Conservation (phyloP, 2,329 filamentous ascomycete species). For the Colletotrichum caudatum region DNA sequence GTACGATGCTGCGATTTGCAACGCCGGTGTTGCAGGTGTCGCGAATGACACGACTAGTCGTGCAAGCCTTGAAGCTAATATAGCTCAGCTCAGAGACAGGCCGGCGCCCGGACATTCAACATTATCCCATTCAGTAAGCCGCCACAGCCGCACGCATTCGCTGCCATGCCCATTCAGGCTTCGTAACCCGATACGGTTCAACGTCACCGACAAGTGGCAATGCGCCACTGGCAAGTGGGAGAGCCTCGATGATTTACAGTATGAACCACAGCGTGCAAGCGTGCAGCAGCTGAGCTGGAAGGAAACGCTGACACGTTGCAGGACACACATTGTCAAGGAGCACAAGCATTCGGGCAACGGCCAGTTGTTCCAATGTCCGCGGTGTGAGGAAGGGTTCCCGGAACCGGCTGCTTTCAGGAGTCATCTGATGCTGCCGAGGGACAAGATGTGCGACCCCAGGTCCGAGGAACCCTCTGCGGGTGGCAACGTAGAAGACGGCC, state of each 20-base stretch:
- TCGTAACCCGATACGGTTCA: constrained; percentile 59
- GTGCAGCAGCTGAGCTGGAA: not conserved
- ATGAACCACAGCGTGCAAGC: not conserved
- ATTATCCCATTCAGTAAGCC: no score
- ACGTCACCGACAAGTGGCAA: constrained; percentile 58
- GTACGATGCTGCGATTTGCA: not conserved
- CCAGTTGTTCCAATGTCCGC: constrained; percentile 53
- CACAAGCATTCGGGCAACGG: constrained; percentile 54
- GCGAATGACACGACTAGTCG: not conserved
- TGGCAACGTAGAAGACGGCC: constrained; percentile 26
- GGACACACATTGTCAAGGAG: constrained; percentile 58
- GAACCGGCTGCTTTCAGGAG: constrained; percentile 54
- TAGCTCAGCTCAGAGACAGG: not conserved
- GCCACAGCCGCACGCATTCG: no score
- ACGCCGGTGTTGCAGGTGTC: not conserved
- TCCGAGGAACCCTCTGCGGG: not conserved
- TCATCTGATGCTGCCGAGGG: constrained; percentile 55
- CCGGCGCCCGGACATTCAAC: not conserved
- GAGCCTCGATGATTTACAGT: constrained; percentile 53
- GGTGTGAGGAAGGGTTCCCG: constrained; percentile 55
- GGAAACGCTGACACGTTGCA: constrained; percentile 21
- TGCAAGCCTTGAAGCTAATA: not conserved
- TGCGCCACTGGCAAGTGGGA: constrained; percentile 58
- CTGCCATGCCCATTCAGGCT: constrained; percentile 56
- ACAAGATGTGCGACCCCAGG: constrained; percentile 53